phyloP scores from a whole-genome alignment of 495 filamentous ascomycete genomes.

The Penicillium parvum region DNA sequence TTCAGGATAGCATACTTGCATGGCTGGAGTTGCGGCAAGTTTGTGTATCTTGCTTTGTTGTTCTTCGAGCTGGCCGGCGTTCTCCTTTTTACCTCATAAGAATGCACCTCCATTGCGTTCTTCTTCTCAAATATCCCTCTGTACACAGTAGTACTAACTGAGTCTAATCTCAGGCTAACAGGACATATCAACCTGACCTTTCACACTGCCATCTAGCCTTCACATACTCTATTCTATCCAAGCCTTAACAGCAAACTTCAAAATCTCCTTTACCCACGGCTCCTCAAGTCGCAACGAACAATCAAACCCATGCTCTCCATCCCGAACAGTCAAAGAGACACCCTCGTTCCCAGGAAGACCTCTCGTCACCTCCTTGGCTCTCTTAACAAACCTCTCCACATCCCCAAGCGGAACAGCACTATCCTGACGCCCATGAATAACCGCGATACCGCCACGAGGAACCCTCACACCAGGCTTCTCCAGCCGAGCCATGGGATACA shows the following conservation, averaged over 20 bases:
- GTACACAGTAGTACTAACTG: too few relatives aligned
- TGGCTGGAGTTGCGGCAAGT: too few relatives aligned
- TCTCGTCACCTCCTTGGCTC: conserved; percentile 14
- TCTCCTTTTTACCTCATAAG: too few relatives aligned
- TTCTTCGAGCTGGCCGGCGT: too few relatives aligned
- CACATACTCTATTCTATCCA: conserved; percentile 27
- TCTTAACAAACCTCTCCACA: conserved; percentile 22
- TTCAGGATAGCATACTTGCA: too few relatives aligned
- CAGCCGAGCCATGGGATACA: conserved; percentile 17
- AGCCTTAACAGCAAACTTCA: conserved; percentile 13
- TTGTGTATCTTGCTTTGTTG: too few relatives aligned
- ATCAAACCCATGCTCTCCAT: conserved; percentile 33
- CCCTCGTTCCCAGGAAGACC: conserved; percentile 13
- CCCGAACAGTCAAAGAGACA: conserved; percentile 18
- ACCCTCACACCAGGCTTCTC: conserved; percentile 15
- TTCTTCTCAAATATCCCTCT: too few relatives aligned
- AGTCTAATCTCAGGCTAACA: too few relatives aligned
- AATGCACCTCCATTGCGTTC: too few relatives aligned
- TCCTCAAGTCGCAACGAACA: conserved; percentile 8
- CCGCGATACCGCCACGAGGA: conserved; percentile 21
- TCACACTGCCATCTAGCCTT: too few relatives aligned
- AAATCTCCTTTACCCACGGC: conserved; percentile 17
- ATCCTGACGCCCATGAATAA: conserved; percentile 25
- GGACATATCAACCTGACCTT: too few relatives aligned
- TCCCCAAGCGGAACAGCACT: conserved; percentile 17